These are phyloP conservation scores for Colletotrichum coccodes DNA, from an alignment of 2,329 filamentous ascomycete genomes.

Conservation along the genomic window DNA sequence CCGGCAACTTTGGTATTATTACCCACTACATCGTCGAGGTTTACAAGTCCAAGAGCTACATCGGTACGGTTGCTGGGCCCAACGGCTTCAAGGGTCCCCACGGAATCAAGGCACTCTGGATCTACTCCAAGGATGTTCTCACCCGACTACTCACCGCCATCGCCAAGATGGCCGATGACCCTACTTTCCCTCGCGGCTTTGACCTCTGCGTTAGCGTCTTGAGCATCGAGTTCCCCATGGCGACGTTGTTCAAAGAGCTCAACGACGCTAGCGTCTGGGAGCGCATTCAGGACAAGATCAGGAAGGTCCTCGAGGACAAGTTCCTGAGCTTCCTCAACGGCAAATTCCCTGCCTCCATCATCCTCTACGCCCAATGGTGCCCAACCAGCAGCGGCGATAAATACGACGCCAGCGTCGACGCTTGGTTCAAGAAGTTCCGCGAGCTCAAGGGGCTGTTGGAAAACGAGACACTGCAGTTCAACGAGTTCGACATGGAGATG, in stretches of 20 bases:
- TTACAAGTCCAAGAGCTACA: slow-evolving; percentile 37
- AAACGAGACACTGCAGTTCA: slow-evolving; percentile 40
- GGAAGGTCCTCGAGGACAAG: slow-evolving; percentile 46
- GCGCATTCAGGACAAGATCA: slow-evolving; percentile 44
- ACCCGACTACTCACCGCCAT: slow-evolving; percentile 50
- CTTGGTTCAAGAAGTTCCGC: slow-evolving; percentile 48
- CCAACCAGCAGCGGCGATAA: slow-evolving; percentile 48
- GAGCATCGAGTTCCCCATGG: slow-evolving; percentile 50
- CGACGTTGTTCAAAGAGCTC: slow-evolving; percentile 47
- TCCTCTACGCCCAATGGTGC: slow-evolving; percentile 61
- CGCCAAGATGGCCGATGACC: slow-evolving; percentile 55
- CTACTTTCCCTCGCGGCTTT: slow-evolving; percentile 54
- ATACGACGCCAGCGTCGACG: slow-evolving; percentile 43
- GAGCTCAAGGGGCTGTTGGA: slow-evolving; percentile 37
- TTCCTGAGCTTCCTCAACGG: slow-evolving; percentile 48
- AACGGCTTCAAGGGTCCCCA: slow-evolving; percentile 45
- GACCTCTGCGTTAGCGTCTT: slow-evolving; percentile 59
- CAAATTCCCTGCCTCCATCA: slow-evolving; percentile 51
- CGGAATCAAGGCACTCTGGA: slow-evolving; percentile 53
- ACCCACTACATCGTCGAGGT: slow-evolving; percentile 62
- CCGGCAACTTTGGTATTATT: slow-evolving; percentile 67
- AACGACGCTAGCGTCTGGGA: slow-evolving; percentile 37
- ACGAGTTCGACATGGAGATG: slow-evolving; percentile 53
- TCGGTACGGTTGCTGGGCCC: slow-evolving; percentile 8
- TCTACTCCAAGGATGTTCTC: slow-evolving; percentile 50